Base-by-base conservation (phyloP, 2,329 filamentous ascomycete genomes). In the Emergomyces orientalis region DNA sequence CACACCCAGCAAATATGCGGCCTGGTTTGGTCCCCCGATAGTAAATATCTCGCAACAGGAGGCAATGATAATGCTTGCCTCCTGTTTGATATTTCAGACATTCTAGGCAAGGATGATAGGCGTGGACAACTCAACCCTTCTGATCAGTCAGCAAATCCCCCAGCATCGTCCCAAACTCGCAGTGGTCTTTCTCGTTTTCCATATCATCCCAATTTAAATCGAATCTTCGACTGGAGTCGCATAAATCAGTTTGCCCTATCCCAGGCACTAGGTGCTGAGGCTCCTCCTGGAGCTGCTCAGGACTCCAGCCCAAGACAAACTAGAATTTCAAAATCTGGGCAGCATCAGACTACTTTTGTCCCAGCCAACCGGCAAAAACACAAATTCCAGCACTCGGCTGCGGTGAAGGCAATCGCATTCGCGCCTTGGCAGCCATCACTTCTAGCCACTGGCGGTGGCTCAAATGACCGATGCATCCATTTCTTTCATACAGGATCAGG, bases 391-490 rank as follows among this genome's bases (percentile, higher is more conserved):
- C 91, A 99, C 73, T 85, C 85, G 32, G 93, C 93, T 0, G 94
- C 94, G 2, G 89, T 97, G 67, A 99, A 99, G 75, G 94, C 94
- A 39, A 94, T 97, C 68, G 91, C 94, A 1, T 97, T 97, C 75
- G 96, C 93, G 66, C 93, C 94, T 0, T 99, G 92, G 93, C 89
- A 93, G 63, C 85, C 89, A 30, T 89, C 88, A 3, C 82, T 99
- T 4, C 77, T 99, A 47, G 94, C 94, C 17, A 95, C 93, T 1
- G 91, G 94, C 2, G 93, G 94, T 47, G 94, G 94, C 30, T 93
- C 90, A 55, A 96, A 95, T 70, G 93, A 99, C 77, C 90, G 91
- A 69, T 91, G 91, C 73, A 96, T 99, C 63, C 92, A 96, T 76
- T 99, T 99, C 78, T 97, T 89, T 75, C 92, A 97, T 74, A 89